These are phyloP conservation scores for Boletus edulis DNA, from an alignment of 768 basidiomycete species.

Conservation along the genomic window DNA sequence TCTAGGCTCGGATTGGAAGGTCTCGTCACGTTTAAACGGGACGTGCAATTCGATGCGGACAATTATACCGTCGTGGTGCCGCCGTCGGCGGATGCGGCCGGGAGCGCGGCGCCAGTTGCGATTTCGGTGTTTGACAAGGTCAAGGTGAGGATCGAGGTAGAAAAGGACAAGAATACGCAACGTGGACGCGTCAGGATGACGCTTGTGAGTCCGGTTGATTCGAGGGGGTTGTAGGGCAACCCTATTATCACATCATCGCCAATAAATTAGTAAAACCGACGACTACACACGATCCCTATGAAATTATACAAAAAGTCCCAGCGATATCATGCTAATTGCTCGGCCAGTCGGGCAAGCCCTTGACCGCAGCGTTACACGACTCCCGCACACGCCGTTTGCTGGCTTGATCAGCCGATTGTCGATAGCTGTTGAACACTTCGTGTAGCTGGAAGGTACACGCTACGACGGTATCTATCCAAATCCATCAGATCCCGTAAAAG, in stretches of 20 bases:
- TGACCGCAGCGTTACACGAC: slow-evolving; percentile 72
- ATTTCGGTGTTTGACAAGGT: slow-evolving; percentile 96
- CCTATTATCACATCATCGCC: not conserved
- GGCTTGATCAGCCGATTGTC: slow-evolving; percentile 67
- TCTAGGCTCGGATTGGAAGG: slow-evolving; percentile 90
- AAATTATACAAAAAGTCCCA: not conserved
- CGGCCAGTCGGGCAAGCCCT: slow-evolving; percentile 75
- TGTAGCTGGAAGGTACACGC: slow-evolving; percentile 75
- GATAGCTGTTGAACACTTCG: slow-evolving; percentile 70
- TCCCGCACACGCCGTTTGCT: slow-evolving; percentile 77
- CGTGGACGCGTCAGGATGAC: slow-evolving; percentile 87
- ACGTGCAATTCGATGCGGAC: slow-evolving; percentile 87
- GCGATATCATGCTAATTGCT: slow-evolving; percentile 17
- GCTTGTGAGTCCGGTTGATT: slow-evolving; percentile 65
- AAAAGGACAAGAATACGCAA: slow-evolving; percentile 94
- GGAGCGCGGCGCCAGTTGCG: slow-evolving; percentile 41
- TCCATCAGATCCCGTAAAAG: not conserved
- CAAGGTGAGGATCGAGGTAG: slow-evolving; percentile 83
- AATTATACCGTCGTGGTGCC: slow-evolving; percentile 82
- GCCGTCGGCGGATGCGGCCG: slow-evolving; percentile 8
- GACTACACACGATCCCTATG: not conserved
- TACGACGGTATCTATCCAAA: slow-evolving; percentile 42
- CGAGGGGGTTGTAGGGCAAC: slow-evolving; percentile 33
- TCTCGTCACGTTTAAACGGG: slow-evolving; percentile 89
- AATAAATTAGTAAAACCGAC: slow-evolving; percentile 4